Conservation (phyloP, 352 stramenopile genomes). For the Phytophthora citrophthora region DNA sequence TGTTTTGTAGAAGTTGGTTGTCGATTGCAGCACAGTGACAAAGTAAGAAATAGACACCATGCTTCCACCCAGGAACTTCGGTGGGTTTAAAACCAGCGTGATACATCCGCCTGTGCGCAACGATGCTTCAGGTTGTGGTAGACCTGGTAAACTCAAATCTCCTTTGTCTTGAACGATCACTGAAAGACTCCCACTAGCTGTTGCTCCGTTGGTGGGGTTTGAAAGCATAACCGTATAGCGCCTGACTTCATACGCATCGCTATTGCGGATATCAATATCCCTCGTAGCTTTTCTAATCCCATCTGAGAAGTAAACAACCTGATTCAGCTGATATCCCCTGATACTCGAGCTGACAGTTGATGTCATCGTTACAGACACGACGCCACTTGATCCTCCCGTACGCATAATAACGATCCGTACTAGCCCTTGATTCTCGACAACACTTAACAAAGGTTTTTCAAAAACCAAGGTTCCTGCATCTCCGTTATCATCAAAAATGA, state of each 20-base stretch:
- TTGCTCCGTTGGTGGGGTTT: constrained; percentile 33
- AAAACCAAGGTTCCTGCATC: constrained; percentile 47
- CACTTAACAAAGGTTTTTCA: constrained; percentile 2
- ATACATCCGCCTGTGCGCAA: constrained; percentile 40
- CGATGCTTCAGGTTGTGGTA: constrained; percentile 6
- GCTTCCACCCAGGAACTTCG: constrained; percentile 34
- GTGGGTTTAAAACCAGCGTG: constrained; percentile 22
- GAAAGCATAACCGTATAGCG: constrained; percentile 36
- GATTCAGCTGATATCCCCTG: constrained; percentile 21
- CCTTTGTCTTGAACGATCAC: constrained; percentile 46
- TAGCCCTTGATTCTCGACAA: constrained; percentile 24
- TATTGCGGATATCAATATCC: constrained; percentile 33
- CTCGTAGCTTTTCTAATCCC: constrained; percentile 13
- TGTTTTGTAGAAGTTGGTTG: background rate
- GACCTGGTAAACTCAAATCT: constrained; percentile 48
- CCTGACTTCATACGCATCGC: constrained; percentile 38
- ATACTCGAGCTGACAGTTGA: constrained; percentile 45
- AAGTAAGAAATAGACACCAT: constrained; percentile 21
- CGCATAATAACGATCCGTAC: constrained; percentile 19
- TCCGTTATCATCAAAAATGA: constrained; percentile 43
- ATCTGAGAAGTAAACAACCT: constrained; percentile 40
- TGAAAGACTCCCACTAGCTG: constrained; percentile 14
- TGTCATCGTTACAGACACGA: constrained; percentile 31
- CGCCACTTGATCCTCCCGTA: constrained; percentile 8
- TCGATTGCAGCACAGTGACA: constrained; percentile 5